Evolutionary conservation across 768 basidiomycete species (phyloP).

Genomic region (Strobilomyces dryophilus): DNA sequence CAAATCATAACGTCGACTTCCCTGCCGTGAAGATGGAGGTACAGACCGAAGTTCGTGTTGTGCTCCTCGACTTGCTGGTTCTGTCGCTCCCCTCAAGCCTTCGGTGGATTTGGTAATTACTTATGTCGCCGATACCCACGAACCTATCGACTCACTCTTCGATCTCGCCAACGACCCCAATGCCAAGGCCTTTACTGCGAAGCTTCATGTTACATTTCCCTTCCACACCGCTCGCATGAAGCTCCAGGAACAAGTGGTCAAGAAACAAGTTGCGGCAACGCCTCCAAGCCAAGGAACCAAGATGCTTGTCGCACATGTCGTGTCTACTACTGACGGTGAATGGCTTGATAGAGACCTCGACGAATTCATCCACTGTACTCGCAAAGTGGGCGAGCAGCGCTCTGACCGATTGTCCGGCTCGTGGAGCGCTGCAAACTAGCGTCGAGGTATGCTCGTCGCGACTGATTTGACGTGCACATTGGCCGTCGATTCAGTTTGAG

Average conservation of each 20-base stretch:
- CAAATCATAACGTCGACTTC: conserved; percentile 26
- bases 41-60: conserved; percentile 19
- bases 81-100: conserved; percentile 33
- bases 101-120: no score
- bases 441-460: no score
- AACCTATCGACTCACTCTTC: conserved; percentile 29
- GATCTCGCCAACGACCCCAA: conserved; percentile 25
- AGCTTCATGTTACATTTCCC: conserved; percentile 30
- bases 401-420: no score
- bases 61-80: not conserved
- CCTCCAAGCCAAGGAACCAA: conserved; percentile 18
- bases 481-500: no score
- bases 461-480: no score
- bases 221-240: conserved; percentile 37
- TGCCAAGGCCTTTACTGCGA: conserved; percentile 23
- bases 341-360: conserved; percentile 29
- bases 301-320: conserved; percentile 22
- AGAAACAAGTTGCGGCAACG: conserved; percentile 16
- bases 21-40: conserved; percentile 23
- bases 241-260: conserved; percentile 30
- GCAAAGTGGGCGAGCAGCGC: no score
- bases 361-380: no score
- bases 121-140: conserved; percentile 29
- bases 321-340: conserved; percentile 34
- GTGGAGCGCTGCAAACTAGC: no score